Evolutionary conservation across 1,284 basidiomycete genomes (phyloP).

Genomic region (Psilocybe mexicana): DNA sequence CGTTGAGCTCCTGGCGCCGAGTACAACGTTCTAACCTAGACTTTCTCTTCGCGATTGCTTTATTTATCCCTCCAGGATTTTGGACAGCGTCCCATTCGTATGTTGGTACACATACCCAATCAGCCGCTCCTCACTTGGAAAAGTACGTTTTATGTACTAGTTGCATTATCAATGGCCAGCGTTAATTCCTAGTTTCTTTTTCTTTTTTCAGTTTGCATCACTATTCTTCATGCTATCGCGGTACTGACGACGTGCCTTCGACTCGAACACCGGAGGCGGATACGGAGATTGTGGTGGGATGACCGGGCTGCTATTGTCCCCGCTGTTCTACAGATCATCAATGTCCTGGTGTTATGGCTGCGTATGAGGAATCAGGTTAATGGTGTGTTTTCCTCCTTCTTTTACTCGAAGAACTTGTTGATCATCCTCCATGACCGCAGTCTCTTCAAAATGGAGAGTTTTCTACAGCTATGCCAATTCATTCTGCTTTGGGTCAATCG

Average conservation of each 20-base stretch:
- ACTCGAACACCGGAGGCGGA: slow-evolving; percentile 1
- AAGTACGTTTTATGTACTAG: too few species aligned
- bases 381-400: background rate
- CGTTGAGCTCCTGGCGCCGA: too few species aligned
- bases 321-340: background rate
- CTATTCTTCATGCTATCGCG: background rate
- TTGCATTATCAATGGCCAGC: too few species aligned
- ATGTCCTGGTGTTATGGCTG: slow-evolving; percentile 2
- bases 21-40: too few species aligned
- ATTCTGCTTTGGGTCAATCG: background rate
- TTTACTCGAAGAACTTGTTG: background rate
- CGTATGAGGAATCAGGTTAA: background rate
- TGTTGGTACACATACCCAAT: too few species aligned
- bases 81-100: too few species aligned
- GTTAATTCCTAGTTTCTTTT: too few species aligned
- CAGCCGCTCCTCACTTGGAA: too few species aligned
- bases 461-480: background rate
- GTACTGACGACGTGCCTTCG: slow-evolving; percentile 2
- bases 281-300: slow-evolving; percentile 9
- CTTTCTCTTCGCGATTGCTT: too few species aligned
- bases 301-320: slow-evolving; percentile 4
- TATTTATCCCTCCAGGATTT: too few species aligned
- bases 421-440: background rate
- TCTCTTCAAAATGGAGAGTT: background rate
- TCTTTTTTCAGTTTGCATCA: too few species aligned